phyloP scores from a whole-genome alignment of 768 basidiomycete species.

The Galerina marginata region DNA sequence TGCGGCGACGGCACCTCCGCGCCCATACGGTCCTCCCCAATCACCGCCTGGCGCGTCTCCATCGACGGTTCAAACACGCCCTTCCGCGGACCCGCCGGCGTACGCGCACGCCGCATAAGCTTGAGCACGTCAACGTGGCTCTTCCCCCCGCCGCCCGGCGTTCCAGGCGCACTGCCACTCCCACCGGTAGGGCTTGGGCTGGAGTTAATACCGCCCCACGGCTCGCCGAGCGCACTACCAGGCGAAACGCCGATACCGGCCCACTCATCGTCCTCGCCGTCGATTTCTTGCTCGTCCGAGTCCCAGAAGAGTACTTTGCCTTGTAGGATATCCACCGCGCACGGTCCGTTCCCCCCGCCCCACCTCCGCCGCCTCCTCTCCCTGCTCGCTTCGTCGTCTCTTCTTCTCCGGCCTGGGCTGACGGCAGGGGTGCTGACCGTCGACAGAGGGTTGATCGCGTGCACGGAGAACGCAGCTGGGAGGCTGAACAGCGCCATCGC shows the following conservation, averaged over 20 bases:
- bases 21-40: slow-evolving; percentile 47
- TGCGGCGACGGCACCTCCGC: slow-evolving; percentile 54
- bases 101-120: slow-evolving; percentile 15
- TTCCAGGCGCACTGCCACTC: neutral
- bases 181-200: neutral
- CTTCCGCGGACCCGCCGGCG: slow-evolving; percentile 39
- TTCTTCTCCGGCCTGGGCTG: slow-evolving; percentile 40
- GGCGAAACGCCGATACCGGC: neutral
- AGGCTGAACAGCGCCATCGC: slow-evolving; percentile 76
- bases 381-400: slow-evolving; percentile 6
- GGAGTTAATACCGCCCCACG: too few relatives aligned
- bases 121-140: slow-evolving; percentile 3
- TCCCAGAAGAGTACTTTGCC: slow-evolving; percentile 60
- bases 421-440: slow-evolving; percentile 63
- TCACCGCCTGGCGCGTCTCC: slow-evolving; percentile 47
- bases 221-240: neutral
- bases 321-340: slow-evolving; percentile 71
- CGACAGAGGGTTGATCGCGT: slow-evolving; percentile 76
- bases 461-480: slow-evolving; percentile 54
- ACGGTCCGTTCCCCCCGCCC: slow-evolving; percentile 36
- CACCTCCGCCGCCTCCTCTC: slow-evolving; percentile 7
- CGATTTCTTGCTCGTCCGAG: slow-evolving; percentile 42
- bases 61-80: slow-evolving; percentile 45
- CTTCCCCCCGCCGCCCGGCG: neutral
- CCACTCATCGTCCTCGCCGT: slow-evolving; percentile 23